phyloP scores from a whole-genome alignment of 495 filamentous ascomycete genomes.

The Rhypophila decipiens region DNA sequence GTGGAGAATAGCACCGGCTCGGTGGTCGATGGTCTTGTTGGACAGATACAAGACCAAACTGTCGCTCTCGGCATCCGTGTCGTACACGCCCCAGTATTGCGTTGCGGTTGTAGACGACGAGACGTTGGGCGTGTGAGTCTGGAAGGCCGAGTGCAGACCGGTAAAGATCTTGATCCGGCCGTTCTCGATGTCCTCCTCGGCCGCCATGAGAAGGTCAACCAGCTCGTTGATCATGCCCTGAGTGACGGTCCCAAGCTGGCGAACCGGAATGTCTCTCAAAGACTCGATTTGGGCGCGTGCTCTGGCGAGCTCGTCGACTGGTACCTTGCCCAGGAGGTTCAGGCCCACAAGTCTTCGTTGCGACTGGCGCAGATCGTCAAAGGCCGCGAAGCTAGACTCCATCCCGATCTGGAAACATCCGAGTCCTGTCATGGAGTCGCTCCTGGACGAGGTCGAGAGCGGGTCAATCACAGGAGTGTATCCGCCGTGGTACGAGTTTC shows the following conservation, averaged over 20 bases:
- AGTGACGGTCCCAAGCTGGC: not conserved
- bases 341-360: slow-evolving; percentile 43
- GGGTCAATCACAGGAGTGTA: slow-evolving; percentile 23
- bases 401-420: slow-evolving; percentile 54
- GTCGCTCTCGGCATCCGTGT: slow-evolving; percentile 31
- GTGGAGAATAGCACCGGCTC: slow-evolving; percentile 47
- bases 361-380: slow-evolving; percentile 42
- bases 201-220: not conserved
- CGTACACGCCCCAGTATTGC: slow-evolving; percentile 53
- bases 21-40: slow-evolving; percentile 46
- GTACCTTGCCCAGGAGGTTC: slow-evolving; percentile 40
- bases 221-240: not conserved
- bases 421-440: slow-evolving; percentile 38
- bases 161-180: slow-evolving; percentile 17
- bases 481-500: not conserved
- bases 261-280: not conserved
- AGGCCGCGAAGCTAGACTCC: slow-evolving; percentile 36
- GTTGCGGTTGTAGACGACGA: slow-evolving; percentile 29
- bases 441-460: slow-evolving; percentile 43
- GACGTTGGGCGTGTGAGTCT: too few relatives aligned
- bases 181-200: not conserved
- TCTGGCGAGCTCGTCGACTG: slow-evolving; percentile 21
- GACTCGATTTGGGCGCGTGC: not conserved
- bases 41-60: slow-evolving; percentile 46
- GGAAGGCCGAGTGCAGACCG: slow-evolving; percentile 51